phyloP scores from a whole-genome alignment of 2,329 filamentous ascomycete species.

The Epichloe typhina region DNA sequence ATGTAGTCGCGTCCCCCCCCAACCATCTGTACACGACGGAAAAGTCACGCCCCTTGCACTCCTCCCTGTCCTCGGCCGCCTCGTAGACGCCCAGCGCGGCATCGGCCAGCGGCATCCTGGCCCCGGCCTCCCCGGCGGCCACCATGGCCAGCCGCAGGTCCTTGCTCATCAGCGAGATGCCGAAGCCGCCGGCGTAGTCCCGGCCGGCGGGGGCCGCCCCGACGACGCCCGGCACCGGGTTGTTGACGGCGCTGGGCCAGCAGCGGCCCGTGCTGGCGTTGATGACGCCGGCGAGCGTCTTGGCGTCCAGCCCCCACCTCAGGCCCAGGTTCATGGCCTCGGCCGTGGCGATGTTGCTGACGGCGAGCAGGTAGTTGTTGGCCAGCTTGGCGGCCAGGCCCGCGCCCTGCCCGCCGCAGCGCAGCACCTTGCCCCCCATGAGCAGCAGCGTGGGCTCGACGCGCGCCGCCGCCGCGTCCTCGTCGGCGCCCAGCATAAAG shows the following conservation, averaged over 20 bases:
- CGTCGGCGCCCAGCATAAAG: constrained; percentile 81
- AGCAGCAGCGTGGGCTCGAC: constrained; percentile 56
- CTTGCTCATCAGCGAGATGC: constrained; percentile 68
- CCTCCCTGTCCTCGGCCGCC: constrained; percentile 45
- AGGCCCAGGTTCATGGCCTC: constrained; percentile 56
- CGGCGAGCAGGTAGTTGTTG: constrained; percentile 91
- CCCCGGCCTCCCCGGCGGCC: constrained; percentile 59
- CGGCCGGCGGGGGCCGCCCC: constrained; percentile 56
- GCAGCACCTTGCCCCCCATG: constrained; percentile 80
- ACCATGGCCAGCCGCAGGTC: constrained; percentile 60
- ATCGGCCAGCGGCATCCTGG: constrained; percentile 50
- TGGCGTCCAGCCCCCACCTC: constrained; percentile 44
- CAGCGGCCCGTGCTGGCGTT: constrained; percentile 89
- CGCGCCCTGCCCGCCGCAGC: constrained; percentile 72
- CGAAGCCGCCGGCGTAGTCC: constrained; percentile 68
- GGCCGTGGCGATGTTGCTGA: constrained; percentile 70
- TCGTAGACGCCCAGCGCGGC: constrained; percentile 56
- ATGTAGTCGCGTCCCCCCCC: constrained; percentile 27
- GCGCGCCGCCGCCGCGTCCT: constrained; percentile 44
- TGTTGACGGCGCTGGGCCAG: constrained; percentile 94
- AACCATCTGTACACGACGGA: constrained; percentile 69
- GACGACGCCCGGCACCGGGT: constrained; percentile 78
- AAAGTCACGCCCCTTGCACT: constrained; percentile 60
- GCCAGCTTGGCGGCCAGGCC: constrained; percentile 87
- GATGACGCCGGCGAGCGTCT: constrained; percentile 68